A percentile compares a stretch with the other conserved stretches of the same genome.
Evolutionary conservation across 139 green algal genomes (phyloP).

Genomic region (Micractinium sp.): DNA sequence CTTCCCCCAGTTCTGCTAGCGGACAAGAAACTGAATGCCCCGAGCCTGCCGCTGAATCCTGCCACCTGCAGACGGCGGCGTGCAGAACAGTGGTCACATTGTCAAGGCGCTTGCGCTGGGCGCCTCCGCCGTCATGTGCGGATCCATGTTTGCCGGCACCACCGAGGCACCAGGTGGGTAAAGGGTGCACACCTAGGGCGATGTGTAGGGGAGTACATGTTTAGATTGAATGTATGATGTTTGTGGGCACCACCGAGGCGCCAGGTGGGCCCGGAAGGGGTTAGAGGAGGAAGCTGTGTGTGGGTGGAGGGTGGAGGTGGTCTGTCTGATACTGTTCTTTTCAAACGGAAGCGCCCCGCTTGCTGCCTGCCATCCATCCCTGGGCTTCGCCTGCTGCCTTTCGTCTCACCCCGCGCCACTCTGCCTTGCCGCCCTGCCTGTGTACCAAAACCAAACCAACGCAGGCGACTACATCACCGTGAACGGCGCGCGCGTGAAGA

Average conservation of each 20-base stretch:
- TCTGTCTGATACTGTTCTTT: no score
- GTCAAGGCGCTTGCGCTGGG: constrained; percentile 95
- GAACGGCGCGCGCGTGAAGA: constrained; percentile 89
- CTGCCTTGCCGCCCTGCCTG: background rate
- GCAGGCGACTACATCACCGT: constrained; percentile 81
- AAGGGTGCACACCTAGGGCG: no score
- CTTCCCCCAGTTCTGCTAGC: no score
- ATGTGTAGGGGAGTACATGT: no score
- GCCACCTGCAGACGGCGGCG: constrained; percentile 81
- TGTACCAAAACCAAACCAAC: background rate
- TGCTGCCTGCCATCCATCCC: no score
- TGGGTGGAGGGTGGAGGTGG: background rate
- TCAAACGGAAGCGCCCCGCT: no score
- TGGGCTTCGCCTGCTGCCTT: no score
- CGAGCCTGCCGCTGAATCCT: no score
- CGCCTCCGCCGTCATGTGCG: constrained; percentile 96
- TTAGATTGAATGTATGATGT: constrained; percentile 58
- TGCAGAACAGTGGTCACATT: constrained; percentile 97
- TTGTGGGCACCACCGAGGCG: constrained; percentile 93
- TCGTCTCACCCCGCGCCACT: no score
- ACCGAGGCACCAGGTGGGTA: constrained; percentile 83
- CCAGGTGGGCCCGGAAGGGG: constrained; percentile 56
- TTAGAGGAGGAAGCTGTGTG: background rate
- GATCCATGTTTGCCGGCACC: constrained; percentile 95
- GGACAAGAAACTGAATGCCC: no score